phyloP scores from a whole-genome alignment of 2,329 filamentous ascomycete species.

The Knufia fluminis region DNA sequence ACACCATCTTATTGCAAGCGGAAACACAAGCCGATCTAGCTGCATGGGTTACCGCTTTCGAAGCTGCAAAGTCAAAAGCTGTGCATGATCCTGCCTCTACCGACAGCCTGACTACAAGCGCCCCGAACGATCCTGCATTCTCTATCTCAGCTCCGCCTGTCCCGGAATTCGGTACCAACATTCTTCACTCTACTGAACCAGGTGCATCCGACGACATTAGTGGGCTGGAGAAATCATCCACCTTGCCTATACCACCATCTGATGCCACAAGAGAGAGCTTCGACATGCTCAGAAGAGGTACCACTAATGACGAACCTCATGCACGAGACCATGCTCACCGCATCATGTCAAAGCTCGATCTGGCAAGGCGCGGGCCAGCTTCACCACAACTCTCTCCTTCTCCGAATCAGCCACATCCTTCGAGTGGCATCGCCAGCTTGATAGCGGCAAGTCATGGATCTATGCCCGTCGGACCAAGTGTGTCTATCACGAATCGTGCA shows the following conservation, averaged over 20 bases:
- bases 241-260: constrained; percentile 55
- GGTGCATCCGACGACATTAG: constrained; percentile 46
- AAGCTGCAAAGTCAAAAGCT: constrained; percentile 85
- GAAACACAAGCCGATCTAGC: constrained; percentile 89
- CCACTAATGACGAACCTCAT: constrained; percentile 61
- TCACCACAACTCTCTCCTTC: constrained; percentile 40
- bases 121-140: constrained; percentile 63
- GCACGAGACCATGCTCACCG: constrained; percentile 72
- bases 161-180: constrained; percentile 81
- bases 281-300: constrained; percentile 53
- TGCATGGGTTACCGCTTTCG: constrained; percentile 89
- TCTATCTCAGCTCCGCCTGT: constrained; percentile 81
- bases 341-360: constrained; percentile 86
- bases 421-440: constrained; percentile 68
- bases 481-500: constrained; percentile 28
- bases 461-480: constrained; percentile 53
- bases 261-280: constrained; percentile 60
- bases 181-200: constrained; percentile 55
- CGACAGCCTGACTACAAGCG: constrained; percentile 39
- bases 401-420: constrained; percentile 34
- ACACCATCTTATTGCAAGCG: constrained; percentile 78
- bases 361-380: constrained; percentile 66
- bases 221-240: constrained; percentile 52
- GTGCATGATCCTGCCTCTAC: constrained; percentile 61
- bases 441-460: constrained; percentile 77